A percentile compares a stretch with the other conserved stretches of the same genome.
phyloP scores from a whole-genome alignment of 176 grass and related monocot genomes.

The Stipa capillata region DNA sequence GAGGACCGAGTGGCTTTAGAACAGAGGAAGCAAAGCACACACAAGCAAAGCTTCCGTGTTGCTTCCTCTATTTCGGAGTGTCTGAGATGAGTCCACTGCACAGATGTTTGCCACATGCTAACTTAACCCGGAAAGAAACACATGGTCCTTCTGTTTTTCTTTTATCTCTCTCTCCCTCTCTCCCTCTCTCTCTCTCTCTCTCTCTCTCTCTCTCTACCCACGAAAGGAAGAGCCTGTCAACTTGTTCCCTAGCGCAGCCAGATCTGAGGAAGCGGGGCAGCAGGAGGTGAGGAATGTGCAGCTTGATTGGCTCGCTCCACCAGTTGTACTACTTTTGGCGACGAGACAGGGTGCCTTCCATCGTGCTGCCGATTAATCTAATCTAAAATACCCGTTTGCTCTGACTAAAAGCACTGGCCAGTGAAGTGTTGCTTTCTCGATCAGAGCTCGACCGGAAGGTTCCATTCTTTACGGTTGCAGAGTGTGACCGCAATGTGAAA shows the following conservation, averaged over 20 bases:
- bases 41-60: not conserved
- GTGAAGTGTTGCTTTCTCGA: not conserved
- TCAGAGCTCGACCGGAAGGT: not conserved
- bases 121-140: not conserved
- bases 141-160: not conserved
- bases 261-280: not conserved
- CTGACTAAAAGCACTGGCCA: not conserved
- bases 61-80: not conserved
- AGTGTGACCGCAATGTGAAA: not conserved
- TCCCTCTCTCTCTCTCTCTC: not conserved
- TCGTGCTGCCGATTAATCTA: not conserved
- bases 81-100: not conserved
- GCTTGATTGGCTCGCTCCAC: not conserved
- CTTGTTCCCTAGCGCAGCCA: not conserved
- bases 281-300: not conserved
- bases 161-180: no score
- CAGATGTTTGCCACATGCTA: slow-evolving; percentile 1
- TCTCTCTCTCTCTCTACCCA: not conserved
- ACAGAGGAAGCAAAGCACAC: no score
- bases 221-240: not conserved
- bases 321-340: not conserved
- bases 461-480: not conserved
- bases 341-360: no score
- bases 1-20: no score
- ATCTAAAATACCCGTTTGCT: not conserved